Base-by-base conservation (phyloP, 2,329 filamentous ascomycete genomes). In the Zymoseptoria tritici region DNA sequence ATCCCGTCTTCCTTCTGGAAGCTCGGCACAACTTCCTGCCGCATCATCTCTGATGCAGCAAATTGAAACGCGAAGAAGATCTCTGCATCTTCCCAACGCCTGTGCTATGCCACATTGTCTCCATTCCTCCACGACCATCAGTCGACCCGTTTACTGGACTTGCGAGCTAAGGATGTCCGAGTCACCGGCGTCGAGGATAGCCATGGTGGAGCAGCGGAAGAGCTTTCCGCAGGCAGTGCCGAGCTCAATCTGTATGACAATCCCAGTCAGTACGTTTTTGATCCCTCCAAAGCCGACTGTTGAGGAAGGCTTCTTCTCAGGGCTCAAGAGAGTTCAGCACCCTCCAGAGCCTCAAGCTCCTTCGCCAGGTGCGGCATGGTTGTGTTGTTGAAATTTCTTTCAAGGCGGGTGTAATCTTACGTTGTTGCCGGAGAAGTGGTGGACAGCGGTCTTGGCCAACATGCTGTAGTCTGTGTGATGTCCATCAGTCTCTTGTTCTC, bases 361-460 rank as follows among this genome's bases (percentile, higher is more conserved):
- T 72, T 73, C 71, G 71, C 70, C 60, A 72, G 71, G 70, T 64
- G 67, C 60, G 56, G 51, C 42, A 52, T 63, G 49, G 49, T 57
- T 46, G 19, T 62, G 46, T 57, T 60, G 61, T 58, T 46, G 36
- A 16, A 16, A 16, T 46, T n/a, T 46, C 36, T 46, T 16, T 46
- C 36, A 46, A 4, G 36, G 0, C 6, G 56, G 62, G 36, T 55
- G 26, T 42, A 58, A 56, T 91, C 93, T 88, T 88, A 97, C 93
- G 86, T 97, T 97, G 88, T 95, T 96, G 75, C 94, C 94, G 71
- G 85, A 85, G 83, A 97, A 97, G 85, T 99, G 94, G 85, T 97
- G 93, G 74, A 97, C 93, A 68, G 89, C 87, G 73, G 88, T 90
- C 87, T 97, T 96, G 78, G 87, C 87, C 74, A 96, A 80, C 90